Evolutionary conservation across 2,329 filamentous ascomycete genomes (phyloP).

Genomic region (Alternaria incomplexa): DNA sequence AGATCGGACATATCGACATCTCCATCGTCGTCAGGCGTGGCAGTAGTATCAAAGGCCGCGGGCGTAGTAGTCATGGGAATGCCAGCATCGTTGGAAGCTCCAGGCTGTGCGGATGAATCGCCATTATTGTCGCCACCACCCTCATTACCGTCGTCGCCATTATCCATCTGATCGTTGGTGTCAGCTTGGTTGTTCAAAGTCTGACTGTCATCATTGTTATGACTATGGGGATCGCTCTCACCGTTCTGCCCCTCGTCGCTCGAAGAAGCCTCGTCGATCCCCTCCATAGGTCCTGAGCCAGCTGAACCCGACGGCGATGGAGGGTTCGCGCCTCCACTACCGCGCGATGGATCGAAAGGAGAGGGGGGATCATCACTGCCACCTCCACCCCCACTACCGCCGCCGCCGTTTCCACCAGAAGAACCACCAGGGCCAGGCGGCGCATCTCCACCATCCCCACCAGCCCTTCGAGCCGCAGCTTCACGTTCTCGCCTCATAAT

Average conservation of each 20-base stretch:
- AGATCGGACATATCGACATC: background rate
- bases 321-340: background rate
- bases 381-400: background rate
- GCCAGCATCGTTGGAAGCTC: background rate
- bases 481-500: background rate
- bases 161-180: background rate
- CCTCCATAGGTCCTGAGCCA: background rate
- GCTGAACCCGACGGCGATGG: background rate
- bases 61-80: background rate
- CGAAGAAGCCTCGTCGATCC: background rate
- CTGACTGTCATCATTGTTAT: background rate
- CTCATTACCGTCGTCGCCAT: background rate
- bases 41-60: background rate
- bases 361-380: background rate
- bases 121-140: background rate
- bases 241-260: background rate
- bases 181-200: background rate
- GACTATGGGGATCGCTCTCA: background rate
- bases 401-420: background rate
- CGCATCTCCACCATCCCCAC: background rate
- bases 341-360: background rate
- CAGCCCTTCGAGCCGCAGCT: background rate
- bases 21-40: background rate
- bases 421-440: background rate
- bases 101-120: background rate